These are phyloP conservation scores for Calcarisporium arbuscula DNA, from an alignment of 2,329 filamentous ascomycete species.

Conservation along the genomic window DNA sequence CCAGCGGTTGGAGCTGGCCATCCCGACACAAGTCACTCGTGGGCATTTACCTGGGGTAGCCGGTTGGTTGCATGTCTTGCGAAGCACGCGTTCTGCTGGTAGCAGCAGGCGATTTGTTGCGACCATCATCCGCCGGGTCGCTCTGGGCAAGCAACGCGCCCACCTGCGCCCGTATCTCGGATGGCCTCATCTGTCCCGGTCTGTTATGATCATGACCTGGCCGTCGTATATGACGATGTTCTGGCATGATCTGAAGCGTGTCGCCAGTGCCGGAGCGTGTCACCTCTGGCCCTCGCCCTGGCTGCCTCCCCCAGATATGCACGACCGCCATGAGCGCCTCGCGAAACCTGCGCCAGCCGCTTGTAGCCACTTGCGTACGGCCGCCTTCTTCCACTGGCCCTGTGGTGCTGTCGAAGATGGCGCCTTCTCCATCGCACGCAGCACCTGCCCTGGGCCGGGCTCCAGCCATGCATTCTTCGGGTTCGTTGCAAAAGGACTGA, in stretches of 20 bases:
- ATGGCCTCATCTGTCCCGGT: slow-evolving; percentile 9
- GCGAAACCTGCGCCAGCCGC: too few relatives aligned
- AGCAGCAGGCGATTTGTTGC: too few relatives aligned
- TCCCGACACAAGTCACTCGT: too few relatives aligned
- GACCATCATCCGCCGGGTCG: slow-evolving; percentile 5
- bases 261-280: slow-evolving; percentile 9
- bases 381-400: too few relatives aligned
- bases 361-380: too few relatives aligned
- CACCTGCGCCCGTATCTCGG: slow-evolving; percentile 6
- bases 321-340: not conserved
- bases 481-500: slow-evolving; percentile 8
- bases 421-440: too few relatives aligned
- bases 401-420: too few relatives aligned
- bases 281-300: slow-evolving; percentile 8
- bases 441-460: slow-evolving; percentile 1
- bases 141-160: slow-evolving; percentile 6
- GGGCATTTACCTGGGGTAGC: too few relatives aligned
- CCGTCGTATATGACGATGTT: slow-evolving; percentile 9
- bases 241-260: slow-evolving; percentile 3
- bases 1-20: too few relatives aligned
- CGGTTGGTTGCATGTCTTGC: too few relatives aligned
- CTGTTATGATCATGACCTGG: slow-evolving; percentile 9
- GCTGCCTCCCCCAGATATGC: slow-evolving; percentile 8
- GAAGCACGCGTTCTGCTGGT: too few relatives aligned
- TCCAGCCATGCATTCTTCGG: slow-evolving; percentile 8